Evolutionary conservation across 305 asterid genomes (phyloP), one percentile per base, ranked within the genome.

Genomic region (Striga hermonthica): DNA sequence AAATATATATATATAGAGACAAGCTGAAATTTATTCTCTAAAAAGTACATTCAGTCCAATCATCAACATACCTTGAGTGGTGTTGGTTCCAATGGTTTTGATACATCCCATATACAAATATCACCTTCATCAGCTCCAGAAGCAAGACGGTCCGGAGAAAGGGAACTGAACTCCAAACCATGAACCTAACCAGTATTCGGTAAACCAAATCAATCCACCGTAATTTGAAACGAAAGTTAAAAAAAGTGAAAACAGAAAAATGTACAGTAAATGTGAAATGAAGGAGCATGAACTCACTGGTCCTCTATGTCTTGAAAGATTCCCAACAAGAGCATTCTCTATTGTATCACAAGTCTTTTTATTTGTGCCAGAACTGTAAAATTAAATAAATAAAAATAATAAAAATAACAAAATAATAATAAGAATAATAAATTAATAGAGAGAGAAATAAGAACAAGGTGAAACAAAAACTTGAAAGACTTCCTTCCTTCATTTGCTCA

Each of bases 51-150:
- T 7, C 4, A 62, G 31, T 16, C 3, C 15, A 53, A 50, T 13
- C 48, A 61, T 13, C 63, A 7, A 53, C 49, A 22, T 62, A 86
- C 95, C 90, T 77, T 84, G 8, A 86, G 83, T 62, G 91, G 83
- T 61, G 87, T 82, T 62, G 88, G 91, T 48, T 79, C 86, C n/a
- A 80, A 60, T 61, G 91, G 95, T 48, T 77, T 79, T 13, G 83
- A 66, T 44, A 86, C 74, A 76, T 86, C 91, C 95, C 95, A 86
- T 70, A 86, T 79, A 69, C 84, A 84, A 62, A 86, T 79, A 65
- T 86, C 95, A 79, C 95, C 95, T 84, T 86, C 95, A 74, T 84
- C 91, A 57, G 95, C 95, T 57, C 95, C 95, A 82, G 95, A 86
- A 39, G 89, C 95, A 74, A 86, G 83, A 75, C 78, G 88, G 62